Conservation (phyloP, 2,329 filamentous ascomycete species). For the Ophiostoma novo-ulmi region DNA sequence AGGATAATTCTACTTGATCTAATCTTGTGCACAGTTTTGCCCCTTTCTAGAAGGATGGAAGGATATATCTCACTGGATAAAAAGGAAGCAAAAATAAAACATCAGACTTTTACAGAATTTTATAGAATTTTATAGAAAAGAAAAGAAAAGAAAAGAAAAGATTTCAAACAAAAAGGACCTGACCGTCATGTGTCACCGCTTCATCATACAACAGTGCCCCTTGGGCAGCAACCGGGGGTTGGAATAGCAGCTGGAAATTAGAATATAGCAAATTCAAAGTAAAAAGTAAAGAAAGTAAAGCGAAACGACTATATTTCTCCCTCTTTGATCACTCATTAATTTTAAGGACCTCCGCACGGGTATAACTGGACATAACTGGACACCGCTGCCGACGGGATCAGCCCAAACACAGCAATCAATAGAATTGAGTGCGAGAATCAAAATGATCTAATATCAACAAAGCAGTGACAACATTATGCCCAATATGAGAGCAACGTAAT, state of each 20-base stretch:
- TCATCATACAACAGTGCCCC: not conserved
- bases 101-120: not conserved
- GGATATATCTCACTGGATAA: not conserved
- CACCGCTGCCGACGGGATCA: not conserved
- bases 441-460: not conserved
- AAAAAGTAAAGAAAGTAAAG: not conserved
- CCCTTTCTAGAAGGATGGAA: constrained; percentile 1
- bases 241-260: not conserved
- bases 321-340: not conserved
- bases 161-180: not conserved
- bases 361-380: not conserved
- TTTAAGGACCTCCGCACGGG: not conserved
- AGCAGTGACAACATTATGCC: not conserved
- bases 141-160: not conserved
- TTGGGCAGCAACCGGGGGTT: constrained; percentile 10
- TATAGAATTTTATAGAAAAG: not conserved
- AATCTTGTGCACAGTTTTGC: not conserved
- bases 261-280: not conserved
- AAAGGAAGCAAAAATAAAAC: not conserved
- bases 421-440: too few relatives aligned
- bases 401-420: not conserved
- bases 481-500: not conserved
- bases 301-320: not conserved
- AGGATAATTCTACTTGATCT: not conserved
- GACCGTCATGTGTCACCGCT: not conserved